Percentiles rank a stretch among this genome's conserved stretches.
phyloP scores from a whole-genome alignment of 257 asterid genomes.

The Solanum habrochaites region DNA sequence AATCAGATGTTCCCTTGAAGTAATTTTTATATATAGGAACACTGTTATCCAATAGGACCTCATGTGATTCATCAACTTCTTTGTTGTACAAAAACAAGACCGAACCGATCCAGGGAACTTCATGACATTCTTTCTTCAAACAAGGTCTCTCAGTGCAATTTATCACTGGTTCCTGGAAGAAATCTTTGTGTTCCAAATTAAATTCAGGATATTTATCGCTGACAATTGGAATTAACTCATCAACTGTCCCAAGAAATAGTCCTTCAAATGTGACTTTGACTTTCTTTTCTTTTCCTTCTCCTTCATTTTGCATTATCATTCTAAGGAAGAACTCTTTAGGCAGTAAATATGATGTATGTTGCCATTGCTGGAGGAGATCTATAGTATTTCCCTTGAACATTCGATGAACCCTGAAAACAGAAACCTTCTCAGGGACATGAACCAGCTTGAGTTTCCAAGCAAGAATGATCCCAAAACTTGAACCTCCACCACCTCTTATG shows the following conservation, averaged over 20 bases:
- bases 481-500: background rate
- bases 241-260: constrained; percentile 14
- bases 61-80: background rate
- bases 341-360: constrained; percentile 2
- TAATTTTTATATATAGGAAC: background rate
- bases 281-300: background rate
- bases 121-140: background rate
- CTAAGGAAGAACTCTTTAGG: constrained; percentile 9
- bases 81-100: constrained; percentile 3
- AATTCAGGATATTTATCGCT: constrained; percentile 1
- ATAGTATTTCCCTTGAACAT: background rate
- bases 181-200: constrained; percentile 1
- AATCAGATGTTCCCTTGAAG: constrained; percentile 17
- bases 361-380: constrained; percentile 14
- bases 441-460: constrained; percentile 24
- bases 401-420: constrained; percentile 5
- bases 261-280: constrained; percentile 6
- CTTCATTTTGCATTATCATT: background rate
- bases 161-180: background rate
- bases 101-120: constrained; percentile 9
- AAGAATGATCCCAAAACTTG: constrained; percentile 10
- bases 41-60: background rate
- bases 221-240: background rate
- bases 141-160: constrained; percentile 2
- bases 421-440: constrained; percentile 11